Evolutionary conservation across 768 basidiomycete genomes (phyloP).

Genomic region (Mycena leptocephala): DNA sequence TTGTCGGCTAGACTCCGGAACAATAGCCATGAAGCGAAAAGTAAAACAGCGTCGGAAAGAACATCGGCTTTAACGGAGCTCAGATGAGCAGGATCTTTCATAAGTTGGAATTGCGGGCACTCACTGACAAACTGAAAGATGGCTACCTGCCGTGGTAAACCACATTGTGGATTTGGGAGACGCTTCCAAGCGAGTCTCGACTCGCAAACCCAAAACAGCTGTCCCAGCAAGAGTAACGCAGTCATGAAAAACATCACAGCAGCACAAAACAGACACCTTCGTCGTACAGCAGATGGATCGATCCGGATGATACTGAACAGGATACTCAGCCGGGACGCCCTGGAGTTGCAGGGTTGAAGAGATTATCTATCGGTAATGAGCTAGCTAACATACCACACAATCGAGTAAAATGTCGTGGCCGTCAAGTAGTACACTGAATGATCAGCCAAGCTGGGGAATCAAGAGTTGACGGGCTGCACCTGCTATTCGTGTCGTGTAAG

Average conservation of each 20-base stretch:
- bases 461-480: background rate
- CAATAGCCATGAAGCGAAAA: conserved; percentile 61
- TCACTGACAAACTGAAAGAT: conserved; percentile 68
- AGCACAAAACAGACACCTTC: conserved; percentile 45
- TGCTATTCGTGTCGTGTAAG: conserved; percentile 23
- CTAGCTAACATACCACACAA: conserved; percentile 52
- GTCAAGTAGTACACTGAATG: conserved; percentile 52
- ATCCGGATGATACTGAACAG: no score
- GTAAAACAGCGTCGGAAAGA: conserved; percentile 63
- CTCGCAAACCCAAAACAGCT: no score
- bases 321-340: conserved; percentile 68
- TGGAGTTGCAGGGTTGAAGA: conserved; percentile 28
- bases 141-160: conserved; percentile 63
- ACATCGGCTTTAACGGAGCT: conserved; percentile 59
- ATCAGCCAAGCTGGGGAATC: background rate
- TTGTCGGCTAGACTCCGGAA: conserved; percentile 60
- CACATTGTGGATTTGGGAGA: conserved; percentile 54
- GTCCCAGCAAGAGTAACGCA: conserved; percentile 56
- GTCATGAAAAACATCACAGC: conserved; percentile 50
- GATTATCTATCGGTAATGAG: background rate
- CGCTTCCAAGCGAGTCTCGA: conserved; percentile 58
- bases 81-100: background rate
- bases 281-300: conserved; percentile 53
- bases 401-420: conserved; percentile 54
- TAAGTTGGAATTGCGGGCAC: conserved; percentile 39